Evolutionary conservation across 1,139 yeast genomes (phyloP).

Genomic region (Pichiaceae sp.): DNA sequence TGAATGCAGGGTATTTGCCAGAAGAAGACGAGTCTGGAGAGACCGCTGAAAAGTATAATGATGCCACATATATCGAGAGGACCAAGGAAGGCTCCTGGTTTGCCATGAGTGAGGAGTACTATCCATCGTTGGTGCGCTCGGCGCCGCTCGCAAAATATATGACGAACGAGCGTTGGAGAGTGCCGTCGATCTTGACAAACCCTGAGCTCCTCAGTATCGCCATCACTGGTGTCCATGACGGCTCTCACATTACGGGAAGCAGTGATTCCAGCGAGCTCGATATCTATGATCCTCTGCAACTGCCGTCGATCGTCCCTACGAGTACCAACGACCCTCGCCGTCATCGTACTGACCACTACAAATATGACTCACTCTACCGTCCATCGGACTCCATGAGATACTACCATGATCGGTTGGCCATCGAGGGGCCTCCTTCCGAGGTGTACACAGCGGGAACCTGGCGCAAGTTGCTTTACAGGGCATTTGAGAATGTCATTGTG

Average conservation of each 20-base stretch:
- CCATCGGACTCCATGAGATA: constrained; percentile 9
- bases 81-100: constrained; percentile 72
- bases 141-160: constrained; percentile 67
- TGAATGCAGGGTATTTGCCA: constrained; percentile 22
- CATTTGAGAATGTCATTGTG: constrained; percentile 30
- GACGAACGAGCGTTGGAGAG: constrained; percentile 34
- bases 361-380: constrained; percentile 2
- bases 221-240: constrained; percentile 26
- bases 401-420: constrained; percentile 9
- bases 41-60: not conserved
- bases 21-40: constrained; percentile 1
- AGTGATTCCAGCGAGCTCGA: constrained; percentile 2
- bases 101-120: constrained; percentile 71
- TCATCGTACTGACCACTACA: constrained; percentile 4
- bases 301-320: constrained; percentile 19
- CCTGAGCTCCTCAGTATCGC: constrained; percentile 22
- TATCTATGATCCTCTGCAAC: constrained; percentile 15
- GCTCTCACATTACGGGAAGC: constrained; percentile 9
- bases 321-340: constrained; percentile 7
- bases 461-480: constrained; percentile 19
- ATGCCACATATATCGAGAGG: constrained; percentile 51
- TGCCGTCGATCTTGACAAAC: constrained; percentile 26
- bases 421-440: constrained; percentile 12
- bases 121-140: constrained; percentile 72
- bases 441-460: constrained; percentile 8